phyloP scores from a whole-genome alignment of 2,329 filamentous ascomycete genomes.

The Cladosporium sp. region DNA sequence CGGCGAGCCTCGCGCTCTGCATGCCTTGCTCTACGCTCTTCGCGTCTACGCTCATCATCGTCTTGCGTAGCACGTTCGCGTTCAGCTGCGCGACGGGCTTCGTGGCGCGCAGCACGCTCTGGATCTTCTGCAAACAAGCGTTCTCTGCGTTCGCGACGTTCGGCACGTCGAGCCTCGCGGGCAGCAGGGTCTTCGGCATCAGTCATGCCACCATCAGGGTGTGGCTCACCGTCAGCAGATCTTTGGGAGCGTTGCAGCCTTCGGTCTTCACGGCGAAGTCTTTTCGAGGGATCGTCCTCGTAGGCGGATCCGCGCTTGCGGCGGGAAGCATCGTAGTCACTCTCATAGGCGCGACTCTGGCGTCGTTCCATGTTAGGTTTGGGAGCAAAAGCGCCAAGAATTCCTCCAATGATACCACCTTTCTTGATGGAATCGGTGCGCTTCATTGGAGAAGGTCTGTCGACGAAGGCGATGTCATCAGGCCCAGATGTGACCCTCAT shows the following conservation, averaged over 20 bases:
- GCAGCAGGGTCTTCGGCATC: constrained; percentile 28
- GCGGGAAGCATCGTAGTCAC: constrained; percentile 27
- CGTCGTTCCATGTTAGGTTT: constrained; percentile 25
- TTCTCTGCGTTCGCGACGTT: constrained; percentile 31
- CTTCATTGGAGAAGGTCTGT: constrained; percentile 50
- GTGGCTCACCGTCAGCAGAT: constrained; percentile 25
- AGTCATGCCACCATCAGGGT: constrained; percentile 23
- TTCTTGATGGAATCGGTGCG: constrained; percentile 57
- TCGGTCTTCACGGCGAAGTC: constrained; percentile 34
- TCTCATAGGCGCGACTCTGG: constrained; percentile 31
- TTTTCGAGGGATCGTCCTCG: constrained; percentile 32
- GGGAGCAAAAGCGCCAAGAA: constrained; percentile 38
- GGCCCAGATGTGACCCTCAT: constrained; percentile 43
- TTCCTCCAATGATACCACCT: constrained; percentile 56
- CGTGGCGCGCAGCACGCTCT: constrained; percentile 20
- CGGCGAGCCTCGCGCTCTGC: constrained; percentile 25
- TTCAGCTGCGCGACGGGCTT: constrained; percentile 10
- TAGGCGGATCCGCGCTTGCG: constrained; percentile 30
- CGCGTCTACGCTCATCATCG: constrained; percentile 18
- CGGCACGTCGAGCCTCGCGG: constrained; percentile 30
- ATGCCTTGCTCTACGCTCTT: constrained; percentile 23
- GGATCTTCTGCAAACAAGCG: constrained; percentile 38
- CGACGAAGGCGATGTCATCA: constrained; percentile 51
- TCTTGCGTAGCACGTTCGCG: constrained; percentile 5
- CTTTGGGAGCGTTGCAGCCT: constrained; percentile 30